phyloP scores from a whole-genome alignment of 2,329 filamentous ascomycete species.

The Lachnellula hyalina region DNA sequence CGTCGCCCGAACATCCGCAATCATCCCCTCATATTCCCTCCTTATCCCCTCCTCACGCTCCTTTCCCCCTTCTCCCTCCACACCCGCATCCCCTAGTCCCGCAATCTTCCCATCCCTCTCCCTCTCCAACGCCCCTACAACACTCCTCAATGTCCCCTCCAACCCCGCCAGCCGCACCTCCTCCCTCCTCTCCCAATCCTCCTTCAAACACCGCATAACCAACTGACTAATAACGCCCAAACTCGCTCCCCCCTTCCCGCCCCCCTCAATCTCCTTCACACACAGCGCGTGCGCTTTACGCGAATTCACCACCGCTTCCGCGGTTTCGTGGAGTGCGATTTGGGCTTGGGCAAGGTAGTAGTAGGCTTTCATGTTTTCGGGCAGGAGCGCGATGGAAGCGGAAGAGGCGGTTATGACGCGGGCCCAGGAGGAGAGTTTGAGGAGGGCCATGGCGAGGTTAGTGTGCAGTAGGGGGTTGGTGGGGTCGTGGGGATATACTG shows the following conservation, averaged over 20 bases:
- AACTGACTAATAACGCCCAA: conserved; percentile 66
- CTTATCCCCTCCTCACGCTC: conserved; percentile 26
- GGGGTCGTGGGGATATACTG: conserved; percentile 71
- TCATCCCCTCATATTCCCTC: conserved; percentile 44
- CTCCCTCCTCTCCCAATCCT: conserved; percentile 76
- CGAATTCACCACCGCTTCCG: conserved; percentile 67
- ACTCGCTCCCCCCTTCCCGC: conserved; percentile 69
- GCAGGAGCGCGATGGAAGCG: conserved; percentile 53
- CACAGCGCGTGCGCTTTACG: conserved; percentile 69
- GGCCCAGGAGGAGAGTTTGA: conserved; percentile 69
- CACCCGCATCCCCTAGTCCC: conserved; percentile 38
- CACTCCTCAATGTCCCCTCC: conserved; percentile 53
- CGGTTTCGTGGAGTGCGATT: conserved; percentile 64
- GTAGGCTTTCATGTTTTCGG: conserved; percentile 64
- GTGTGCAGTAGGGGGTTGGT: conserved; percentile 77
- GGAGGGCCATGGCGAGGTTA: conserved; percentile 79
- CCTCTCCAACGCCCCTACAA: conserved; percentile 46
- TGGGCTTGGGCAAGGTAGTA: conserved; percentile 83
- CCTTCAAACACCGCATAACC: conserved; percentile 77
- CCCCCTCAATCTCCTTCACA: conserved; percentile 58
- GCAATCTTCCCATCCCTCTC: conserved; percentile 41
- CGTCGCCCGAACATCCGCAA: conserved; percentile 38
- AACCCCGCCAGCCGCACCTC: conserved; percentile 50
- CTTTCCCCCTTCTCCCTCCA: conserved; percentile 39
- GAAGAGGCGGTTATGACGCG: conserved; percentile 73